Base-by-base conservation (phyloP, 1,139 yeast species). In the Candida buenavistaensis region DNA sequence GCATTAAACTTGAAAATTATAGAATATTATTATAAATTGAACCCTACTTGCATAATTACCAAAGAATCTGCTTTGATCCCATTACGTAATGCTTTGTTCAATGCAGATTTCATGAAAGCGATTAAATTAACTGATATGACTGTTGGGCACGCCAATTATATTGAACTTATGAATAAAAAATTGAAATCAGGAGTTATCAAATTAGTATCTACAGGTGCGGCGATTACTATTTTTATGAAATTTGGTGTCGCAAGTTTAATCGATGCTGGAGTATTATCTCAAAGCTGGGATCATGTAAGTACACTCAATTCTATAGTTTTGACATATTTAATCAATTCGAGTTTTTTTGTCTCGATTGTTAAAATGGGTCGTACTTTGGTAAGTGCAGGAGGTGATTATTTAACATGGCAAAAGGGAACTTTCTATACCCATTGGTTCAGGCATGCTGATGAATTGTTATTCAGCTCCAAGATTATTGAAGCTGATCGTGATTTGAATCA, bases 391-490 rank as follows among this genome's bases (percentile, higher is more conserved):
- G 90, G 89, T 14, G 71, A 73, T 38, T 62, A 64, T 40, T 63
- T 81, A 31, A 69, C 75, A 13, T 81, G 86, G 85, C 74, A 73
- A 37, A 73, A 73, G 45, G 88, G 88, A 4, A 78, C 86, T 0
- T 72, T 81, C 42, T 80, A 82, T 39, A 66, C 75, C 19, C 75
- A 78, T 45, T 80, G 89, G 80, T 80, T 68, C 54, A 63, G 68
- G 37, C 85, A 80, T 55, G 74, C 83, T 8, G 86, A 81, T 48
- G 87, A 83, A 51, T 68, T 84, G 72, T 61, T 75, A 41, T 78
- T 85, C 78, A 72, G 82, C 32, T 66, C 86, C 1, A 71, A 75
- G 48, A 71, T 83, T 26, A 72, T 85, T 15, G 86, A 81, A 40
- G 77, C 85, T 28, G 89, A 85, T 56, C 64, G 78, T 8, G 62